Base-by-base conservation (phyloP, 441 rosid species). In the Hura crepitans region DNA sequence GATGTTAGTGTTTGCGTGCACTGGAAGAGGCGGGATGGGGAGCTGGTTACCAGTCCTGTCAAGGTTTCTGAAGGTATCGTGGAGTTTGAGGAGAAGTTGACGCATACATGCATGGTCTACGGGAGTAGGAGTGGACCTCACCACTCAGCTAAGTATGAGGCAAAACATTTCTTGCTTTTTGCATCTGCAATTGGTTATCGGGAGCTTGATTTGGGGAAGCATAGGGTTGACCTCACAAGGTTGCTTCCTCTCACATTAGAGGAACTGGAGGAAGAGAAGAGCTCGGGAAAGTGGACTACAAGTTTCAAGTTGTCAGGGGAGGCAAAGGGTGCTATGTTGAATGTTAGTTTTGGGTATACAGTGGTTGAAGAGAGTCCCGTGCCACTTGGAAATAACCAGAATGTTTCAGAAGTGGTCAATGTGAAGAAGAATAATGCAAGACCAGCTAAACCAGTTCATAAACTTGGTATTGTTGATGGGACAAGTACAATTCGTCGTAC, bases 241-340 rank as follows among this genome's bases (percentile, higher is more conserved):
- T 76, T 94, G 81, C 96, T 94, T 77, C 98, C 98, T 65, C 87
- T 90, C 72, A 86, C 97, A 14, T 77, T 91, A 77, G 98, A 94
- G 82, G 98, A 91, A 74, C 69, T 94, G 79, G 93, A 91, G 76
- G 96, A 88, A 69, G 98, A 94, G 79, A 94, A 87, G 82, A 88
- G 91, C 80, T 81, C 91, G 0, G 92, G 97, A 60, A 86, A 85
- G 66, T 94, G 98, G 98, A 89, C 92, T 51, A 94, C 98, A 13
- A 90, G 96, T 79, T 94, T 80, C 80, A 89, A 81, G 82, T 78
- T 94, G 82, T 77, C 93, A 1, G 97, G 97, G 57, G 84, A 87
- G 66, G 97, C 96, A 66, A 84, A 68, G 66, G 97, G 93, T 72
- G 96, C 90, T 63, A 77, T 71, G 33, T 71, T 94, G 77, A 86